Percentiles rank a stretch among this genome's conserved stretches.
phyloP scores from a whole-genome alignment of 495 filamentous ascomycete genomes.

The Tuber brumale region DNA sequence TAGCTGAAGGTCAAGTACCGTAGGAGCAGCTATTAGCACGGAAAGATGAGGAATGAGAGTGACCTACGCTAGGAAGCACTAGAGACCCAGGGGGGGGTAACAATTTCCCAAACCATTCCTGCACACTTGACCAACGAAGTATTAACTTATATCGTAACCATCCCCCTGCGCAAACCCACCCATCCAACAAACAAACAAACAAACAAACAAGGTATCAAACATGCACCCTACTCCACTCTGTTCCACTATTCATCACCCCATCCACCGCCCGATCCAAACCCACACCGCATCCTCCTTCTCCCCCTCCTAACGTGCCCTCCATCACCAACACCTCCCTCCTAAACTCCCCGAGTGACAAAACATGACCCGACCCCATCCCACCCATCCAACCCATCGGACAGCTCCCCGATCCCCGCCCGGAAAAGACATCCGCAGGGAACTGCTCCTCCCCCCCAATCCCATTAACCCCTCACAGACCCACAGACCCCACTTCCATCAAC shows the following conservation, averaged over 20 bases:
- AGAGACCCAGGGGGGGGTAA: not conserved
- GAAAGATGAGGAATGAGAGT: not conserved
- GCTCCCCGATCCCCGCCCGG: not conserved
- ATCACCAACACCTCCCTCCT: not conserved
- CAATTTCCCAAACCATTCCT: not conserved
- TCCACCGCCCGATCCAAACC: not conserved
- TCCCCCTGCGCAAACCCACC: no score
- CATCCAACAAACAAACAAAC: not conserved
- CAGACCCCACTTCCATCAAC: not conserved
- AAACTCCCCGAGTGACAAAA: not conserved
- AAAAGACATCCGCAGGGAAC: not conserved
- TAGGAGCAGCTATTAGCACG: not conserved
- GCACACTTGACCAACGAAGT: not conserved
- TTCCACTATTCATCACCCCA: not conserved
- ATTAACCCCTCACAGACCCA: not conserved
- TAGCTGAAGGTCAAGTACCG: not conserved
- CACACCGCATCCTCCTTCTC: not conserved
- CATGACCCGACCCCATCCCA: not conserved
- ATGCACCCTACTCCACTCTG: not conserved
- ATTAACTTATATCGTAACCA: not conserved
- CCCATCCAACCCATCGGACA: not conserved
- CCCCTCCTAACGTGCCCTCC: not conserved
- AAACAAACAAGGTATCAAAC: not conserved
- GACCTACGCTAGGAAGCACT: not conserved
- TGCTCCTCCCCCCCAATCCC: not conserved